phyloP scores from a whole-genome alignment of 176 grass and related monocot species.

The Raddia guianensis region DNA sequence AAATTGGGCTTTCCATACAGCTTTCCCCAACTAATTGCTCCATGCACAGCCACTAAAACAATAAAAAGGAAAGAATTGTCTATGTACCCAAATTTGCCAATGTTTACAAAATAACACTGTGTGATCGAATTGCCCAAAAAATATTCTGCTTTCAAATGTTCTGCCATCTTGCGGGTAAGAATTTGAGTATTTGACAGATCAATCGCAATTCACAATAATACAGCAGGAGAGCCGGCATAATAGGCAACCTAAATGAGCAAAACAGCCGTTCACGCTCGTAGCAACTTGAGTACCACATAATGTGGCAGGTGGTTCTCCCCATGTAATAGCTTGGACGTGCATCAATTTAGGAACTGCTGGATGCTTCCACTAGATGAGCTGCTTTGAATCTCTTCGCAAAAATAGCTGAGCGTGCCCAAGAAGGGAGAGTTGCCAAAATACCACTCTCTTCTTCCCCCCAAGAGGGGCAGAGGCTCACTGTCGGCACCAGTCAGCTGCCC shows the following conservation, averaged over 20 bases:
- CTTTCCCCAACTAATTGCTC: not conserved
- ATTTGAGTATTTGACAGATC: slow-evolving; percentile 10
- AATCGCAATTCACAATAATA: not conserved
- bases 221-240: not conserved
- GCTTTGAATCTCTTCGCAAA: not conserved
- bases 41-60: not conserved
- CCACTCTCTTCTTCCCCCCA: not conserved
- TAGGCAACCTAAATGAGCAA: not conserved
- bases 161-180: not conserved
- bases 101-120: no score
- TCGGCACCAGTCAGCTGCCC: slow-evolving; percentile 12
- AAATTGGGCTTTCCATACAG: not conserved
- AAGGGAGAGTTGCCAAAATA: not conserved
- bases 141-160: no score
- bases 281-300: not conserved
- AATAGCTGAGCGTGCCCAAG: not conserved
- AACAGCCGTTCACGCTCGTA: not conserved
- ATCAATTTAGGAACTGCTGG: not conserved
- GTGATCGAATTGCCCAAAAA: no score
- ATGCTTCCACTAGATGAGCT: not conserved
- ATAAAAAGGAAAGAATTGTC: no score
- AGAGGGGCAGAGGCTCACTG: not conserved
- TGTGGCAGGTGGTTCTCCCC: not conserved
- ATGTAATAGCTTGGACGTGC: not conserved
- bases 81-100: no score